phyloP scores from a whole-genome alignment of 768 basidiomycete species.

The Termitomyces sp. region DNA sequence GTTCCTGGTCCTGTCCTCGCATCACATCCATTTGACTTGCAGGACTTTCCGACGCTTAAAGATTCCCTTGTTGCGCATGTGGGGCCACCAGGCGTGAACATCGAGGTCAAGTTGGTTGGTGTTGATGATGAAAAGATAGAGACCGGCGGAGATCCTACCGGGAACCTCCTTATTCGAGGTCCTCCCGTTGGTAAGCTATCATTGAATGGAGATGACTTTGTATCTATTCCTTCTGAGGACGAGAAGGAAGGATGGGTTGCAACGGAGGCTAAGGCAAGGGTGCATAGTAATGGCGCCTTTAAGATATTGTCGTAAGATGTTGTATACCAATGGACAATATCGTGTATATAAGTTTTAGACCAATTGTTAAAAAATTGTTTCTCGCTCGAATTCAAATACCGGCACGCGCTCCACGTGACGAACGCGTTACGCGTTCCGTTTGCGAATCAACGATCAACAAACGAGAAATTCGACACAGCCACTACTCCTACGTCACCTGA shows the following conservation, averaged over 20 bases:
- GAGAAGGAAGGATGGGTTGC: constrained; percentile 43
- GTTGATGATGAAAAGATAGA: constrained; percentile 67
- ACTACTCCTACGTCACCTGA: constrained; percentile 25
- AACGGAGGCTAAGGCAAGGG: constrained; percentile 40
- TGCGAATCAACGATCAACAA: constrained; percentile 29
- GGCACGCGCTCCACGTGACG: constrained; percentile 18
- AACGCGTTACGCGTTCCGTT: constrained; percentile 16
- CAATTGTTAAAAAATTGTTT: neutral
- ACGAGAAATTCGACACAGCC: constrained; percentile 38
- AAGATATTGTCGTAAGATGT: constrained; percentile 21
- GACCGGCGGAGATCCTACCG: constrained; percentile 61
- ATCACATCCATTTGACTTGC: constrained; percentile 82
- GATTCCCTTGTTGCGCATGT: constrained; percentile 40
- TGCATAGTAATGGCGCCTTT: constrained; percentile 70
- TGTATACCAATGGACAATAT: neutral
- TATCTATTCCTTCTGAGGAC: constrained; percentile 27
- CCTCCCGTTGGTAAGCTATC: constrained; percentile 65
- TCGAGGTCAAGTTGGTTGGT: constrained; percentile 76
- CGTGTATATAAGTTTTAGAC: neutral
- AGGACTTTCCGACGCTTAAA: constrained; percentile 50
- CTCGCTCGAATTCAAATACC: constrained; percentile 1
- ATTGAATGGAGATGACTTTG: constrained; percentile 38
- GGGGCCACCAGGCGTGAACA: constrained; percentile 82
- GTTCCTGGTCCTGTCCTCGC: constrained; percentile 79
- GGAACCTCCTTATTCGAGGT: constrained; percentile 61